A percentile compares a stretch with the other conserved stretches of the same genome.
These are phyloP conservation scores for Protoeuglena noctilucae DNA, from an alignment of 139 green algal genomes.

Conservation along the genomic window DNA sequence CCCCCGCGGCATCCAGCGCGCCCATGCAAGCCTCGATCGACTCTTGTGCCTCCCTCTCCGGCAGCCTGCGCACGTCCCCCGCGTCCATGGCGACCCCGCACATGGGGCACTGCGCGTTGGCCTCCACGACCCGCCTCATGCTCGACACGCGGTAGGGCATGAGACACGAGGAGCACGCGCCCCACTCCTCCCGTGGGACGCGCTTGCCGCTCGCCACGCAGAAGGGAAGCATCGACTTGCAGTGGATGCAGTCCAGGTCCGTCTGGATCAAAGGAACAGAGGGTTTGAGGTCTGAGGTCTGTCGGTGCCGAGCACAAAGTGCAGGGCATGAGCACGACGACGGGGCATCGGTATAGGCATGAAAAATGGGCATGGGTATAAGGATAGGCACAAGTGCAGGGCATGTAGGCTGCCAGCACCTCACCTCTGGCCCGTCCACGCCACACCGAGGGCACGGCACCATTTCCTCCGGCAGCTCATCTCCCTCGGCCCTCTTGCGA, in stretches of 20 bases:
- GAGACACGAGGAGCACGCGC: slow-evolving; percentile 42
- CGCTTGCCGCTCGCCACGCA: slow-evolving; percentile 50
- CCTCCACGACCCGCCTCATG: slow-evolving; percentile 24
- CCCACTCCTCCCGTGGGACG: slow-evolving; percentile 44
- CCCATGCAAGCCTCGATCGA: too few relatives aligned
- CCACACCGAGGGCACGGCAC: slow-evolving; percentile 45
- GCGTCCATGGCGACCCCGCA: too few relatives aligned
- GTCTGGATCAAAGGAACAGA: too few relatives aligned
- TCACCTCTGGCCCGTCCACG: slow-evolving; percentile 29
- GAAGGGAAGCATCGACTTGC: slow-evolving; percentile 41
- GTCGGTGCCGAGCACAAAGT: too few relatives aligned
- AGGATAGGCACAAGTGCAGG: background rate
- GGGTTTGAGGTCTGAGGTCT: too few relatives aligned
- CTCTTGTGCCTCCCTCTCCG: too few relatives aligned
- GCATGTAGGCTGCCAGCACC: slow-evolving; percentile 6
- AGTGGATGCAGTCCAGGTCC: slow-evolving; percentile 39
- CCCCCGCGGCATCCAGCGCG: too few relatives aligned
- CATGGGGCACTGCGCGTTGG: slow-evolving; percentile 36
- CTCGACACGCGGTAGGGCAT: slow-evolving; percentile 31
- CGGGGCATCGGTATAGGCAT: background rate
- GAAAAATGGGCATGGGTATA: background rate
- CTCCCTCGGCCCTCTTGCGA: slow-evolving; percentile 43
- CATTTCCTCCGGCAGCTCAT: slow-evolving; percentile 34
- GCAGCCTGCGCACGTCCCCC: too few relatives aligned
- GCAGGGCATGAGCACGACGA: too few relatives aligned